These are phyloP conservation scores for Pyrus hybrid DNA, from an alignment of 331 rosid species.

Conservation along the genomic window DNA sequence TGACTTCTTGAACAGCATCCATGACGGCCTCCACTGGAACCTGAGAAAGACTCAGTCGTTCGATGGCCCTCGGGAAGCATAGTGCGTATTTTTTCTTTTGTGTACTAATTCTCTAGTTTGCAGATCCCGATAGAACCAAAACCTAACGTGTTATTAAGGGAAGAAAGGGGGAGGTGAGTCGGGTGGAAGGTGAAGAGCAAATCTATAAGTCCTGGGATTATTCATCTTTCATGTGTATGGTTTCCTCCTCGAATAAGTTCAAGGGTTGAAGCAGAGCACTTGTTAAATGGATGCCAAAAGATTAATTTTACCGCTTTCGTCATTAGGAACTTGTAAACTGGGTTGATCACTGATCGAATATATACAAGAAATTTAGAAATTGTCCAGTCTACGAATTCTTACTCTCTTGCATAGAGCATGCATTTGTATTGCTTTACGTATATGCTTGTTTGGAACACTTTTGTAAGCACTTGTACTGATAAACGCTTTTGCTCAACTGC, in stretches of 20 bases:
- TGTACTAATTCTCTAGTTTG: background rate
- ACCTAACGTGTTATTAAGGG: background rate
- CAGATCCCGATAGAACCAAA: background rate
- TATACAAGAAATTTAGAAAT: background rate
- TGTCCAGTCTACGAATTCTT: background rate
- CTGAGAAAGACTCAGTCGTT: slow-evolving; percentile 68
- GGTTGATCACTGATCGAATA: background rate
- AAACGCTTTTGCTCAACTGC: no score
- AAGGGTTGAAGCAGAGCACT: background rate
- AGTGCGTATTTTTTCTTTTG: background rate
- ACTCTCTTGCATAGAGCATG: background rate
- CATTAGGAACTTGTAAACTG: background rate
- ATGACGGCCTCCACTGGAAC: slow-evolving; percentile 97
- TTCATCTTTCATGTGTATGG: background rate
- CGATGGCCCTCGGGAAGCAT: slow-evolving; percentile 66
- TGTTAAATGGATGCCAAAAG: background rate
- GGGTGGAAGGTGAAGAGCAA: background rate
- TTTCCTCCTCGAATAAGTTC: background rate
- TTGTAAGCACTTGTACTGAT: no score
- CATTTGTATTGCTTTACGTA: no score
- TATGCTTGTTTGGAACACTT: no score
- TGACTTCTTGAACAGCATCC: slow-evolving; percentile 86
- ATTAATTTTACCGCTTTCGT: background rate
- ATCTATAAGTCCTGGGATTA: background rate
- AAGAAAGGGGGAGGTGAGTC: background rate